Evolutionary conservation across 2,329 filamentous ascomycete species (phyloP).

Genomic region (Fusarium albidum): DNA sequence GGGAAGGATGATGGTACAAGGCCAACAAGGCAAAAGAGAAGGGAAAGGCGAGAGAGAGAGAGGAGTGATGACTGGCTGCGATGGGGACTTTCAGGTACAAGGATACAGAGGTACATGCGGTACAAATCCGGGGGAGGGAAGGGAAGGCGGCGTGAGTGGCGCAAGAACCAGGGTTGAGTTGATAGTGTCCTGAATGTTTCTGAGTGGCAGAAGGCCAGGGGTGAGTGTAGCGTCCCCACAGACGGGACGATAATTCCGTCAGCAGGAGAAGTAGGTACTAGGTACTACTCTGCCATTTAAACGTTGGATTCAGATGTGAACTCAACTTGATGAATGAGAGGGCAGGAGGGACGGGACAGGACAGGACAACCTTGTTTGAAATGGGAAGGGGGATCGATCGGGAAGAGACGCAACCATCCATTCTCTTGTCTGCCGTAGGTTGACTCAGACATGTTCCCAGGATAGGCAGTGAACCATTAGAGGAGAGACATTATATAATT

Average conservation of each 20-base stretch:
- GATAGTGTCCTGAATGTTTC: background rate
- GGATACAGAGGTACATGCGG: conserved; percentile 31
- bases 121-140: conserved; percentile 36
- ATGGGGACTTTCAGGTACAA: conserved; percentile 34
- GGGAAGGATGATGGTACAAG: conserved; percentile 36
- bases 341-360: too few relatives aligned
- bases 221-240: conserved; percentile 20
- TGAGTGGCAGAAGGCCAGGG: conserved; percentile 8
- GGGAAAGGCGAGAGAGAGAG: conserved; percentile 32
- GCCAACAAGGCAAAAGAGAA: conserved; percentile 28
- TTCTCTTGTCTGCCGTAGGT: background rate
- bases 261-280: too few relatives aligned
- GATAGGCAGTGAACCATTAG: background rate
- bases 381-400: background rate
- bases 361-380: background rate
- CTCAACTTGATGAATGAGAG: background rate
- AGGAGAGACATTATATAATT: background rate
- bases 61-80: conserved; percentile 33
- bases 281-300: background rate
- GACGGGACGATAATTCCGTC: conserved; percentile 25
- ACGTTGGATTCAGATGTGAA: background rate
- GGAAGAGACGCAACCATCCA: background rate
- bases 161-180: conserved; percentile 6
- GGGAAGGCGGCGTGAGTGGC: conserved; percentile 28
- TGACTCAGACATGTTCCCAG: conserved; percentile 3